A percentile compares a stretch with the other conserved stretches of the same genome.
phyloP scores from a whole-genome alignment of 2,329 filamentous ascomycete genomes.

The Acephala macrosclerotiorum region DNA sequence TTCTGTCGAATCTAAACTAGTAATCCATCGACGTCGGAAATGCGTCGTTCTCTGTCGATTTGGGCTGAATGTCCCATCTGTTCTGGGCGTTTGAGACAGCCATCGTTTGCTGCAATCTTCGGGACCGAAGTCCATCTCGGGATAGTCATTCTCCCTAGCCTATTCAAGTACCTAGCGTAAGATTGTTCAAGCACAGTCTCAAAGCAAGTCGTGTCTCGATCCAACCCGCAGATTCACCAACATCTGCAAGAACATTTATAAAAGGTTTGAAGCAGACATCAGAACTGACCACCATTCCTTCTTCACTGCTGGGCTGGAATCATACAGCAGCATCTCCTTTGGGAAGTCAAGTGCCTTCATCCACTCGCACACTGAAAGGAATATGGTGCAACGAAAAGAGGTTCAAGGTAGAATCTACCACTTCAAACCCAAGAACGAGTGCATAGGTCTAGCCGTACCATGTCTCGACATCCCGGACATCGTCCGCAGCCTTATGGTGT shows the following conservation, averaged over 20 bases:
- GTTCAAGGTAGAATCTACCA: conserved; percentile 22
- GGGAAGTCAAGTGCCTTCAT: background rate
- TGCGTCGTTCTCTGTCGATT: no score
- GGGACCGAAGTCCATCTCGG: no score
- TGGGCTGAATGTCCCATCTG: no score
- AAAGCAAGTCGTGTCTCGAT: background rate
- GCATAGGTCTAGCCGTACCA: conserved; percentile 6
- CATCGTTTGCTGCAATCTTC: no score
- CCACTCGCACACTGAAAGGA: background rate
- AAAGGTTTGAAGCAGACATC: background rate
- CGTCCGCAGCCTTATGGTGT: conserved; percentile 25
- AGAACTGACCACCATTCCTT: background rate
- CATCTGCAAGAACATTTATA: background rate
- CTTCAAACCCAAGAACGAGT: conserved; percentile 23
- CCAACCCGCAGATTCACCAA: background rate
- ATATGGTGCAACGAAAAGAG: conserved; percentile 20
- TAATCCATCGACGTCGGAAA: no score
- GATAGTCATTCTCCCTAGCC: no score
- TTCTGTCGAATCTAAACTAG: no score
- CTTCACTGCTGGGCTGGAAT: background rate
- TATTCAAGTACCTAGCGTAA: background rate
- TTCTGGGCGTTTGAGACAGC: no score
- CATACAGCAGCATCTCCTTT: background rate
- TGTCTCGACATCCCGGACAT: conserved; percentile 18
- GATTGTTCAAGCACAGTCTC: background rate